phyloP scores from a whole-genome alignment of 768 basidiomycete genomes.

The Xerocomus spinulosus region DNA sequence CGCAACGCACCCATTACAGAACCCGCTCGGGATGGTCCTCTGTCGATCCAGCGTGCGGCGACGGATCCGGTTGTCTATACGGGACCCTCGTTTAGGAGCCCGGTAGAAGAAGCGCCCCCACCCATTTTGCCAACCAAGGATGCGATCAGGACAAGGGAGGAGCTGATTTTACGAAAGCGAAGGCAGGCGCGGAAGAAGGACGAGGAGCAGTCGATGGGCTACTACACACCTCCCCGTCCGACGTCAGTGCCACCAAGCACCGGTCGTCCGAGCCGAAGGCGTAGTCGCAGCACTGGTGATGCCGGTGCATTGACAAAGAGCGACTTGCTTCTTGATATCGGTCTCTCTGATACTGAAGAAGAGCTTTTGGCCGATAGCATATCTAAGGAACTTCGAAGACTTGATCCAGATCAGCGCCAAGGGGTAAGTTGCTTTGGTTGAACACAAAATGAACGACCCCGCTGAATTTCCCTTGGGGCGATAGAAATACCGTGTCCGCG shows the following conservation, averaged over 20 bases:
- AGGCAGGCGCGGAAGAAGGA: slow-evolving; percentile 56
- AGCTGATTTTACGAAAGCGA: slow-evolving; percentile 66
- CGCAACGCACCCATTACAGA: slow-evolving; percentile 16
- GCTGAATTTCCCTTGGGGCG: slow-evolving; percentile 3
- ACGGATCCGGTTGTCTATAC: slow-evolving; percentile 43
- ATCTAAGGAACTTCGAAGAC: slow-evolving; percentile 63
- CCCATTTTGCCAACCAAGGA: slow-evolving; percentile 57
- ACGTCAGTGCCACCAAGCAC: slow-evolving; percentile 20
- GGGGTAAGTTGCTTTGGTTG: slow-evolving; percentile 19
- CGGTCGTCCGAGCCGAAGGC: slow-evolving; percentile 53
- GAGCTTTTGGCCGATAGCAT: slow-evolving; percentile 66
- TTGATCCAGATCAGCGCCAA: slow-evolving; percentile 34
- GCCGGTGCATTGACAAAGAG: slow-evolving; percentile 42
- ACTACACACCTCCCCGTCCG: slow-evolving; percentile 31
- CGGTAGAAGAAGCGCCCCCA: slow-evolving; percentile 29
- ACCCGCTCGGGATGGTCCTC: slow-evolving; percentile 11
- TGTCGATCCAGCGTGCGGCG: slow-evolving; percentile 44
- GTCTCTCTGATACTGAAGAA: slow-evolving; percentile 39
- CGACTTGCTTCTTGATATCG: slow-evolving; percentile 36
- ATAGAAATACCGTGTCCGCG: slow-evolving; percentile 78
- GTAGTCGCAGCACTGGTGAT: slow-evolving; percentile 80
- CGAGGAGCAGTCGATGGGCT: slow-evolving; percentile 39
- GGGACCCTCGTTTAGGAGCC: slow-evolving; percentile 32
- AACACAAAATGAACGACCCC: background rate
- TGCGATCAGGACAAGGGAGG: slow-evolving; percentile 61